Base-by-base conservation (phyloP, 2,329 filamentous ascomycete species). In the Fusarium annulatum region DNA sequence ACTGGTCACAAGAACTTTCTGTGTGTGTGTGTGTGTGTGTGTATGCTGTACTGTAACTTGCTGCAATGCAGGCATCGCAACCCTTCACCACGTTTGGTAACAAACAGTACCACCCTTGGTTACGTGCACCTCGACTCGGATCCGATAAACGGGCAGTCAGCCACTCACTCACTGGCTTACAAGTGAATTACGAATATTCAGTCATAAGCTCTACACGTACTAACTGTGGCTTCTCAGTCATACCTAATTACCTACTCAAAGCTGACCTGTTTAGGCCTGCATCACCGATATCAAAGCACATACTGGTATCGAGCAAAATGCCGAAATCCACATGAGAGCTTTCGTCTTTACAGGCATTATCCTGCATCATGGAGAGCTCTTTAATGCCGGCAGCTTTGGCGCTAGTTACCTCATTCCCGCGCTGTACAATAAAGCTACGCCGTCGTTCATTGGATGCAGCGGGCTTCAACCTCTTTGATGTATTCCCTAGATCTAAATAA, bases 331-430 rank as follows among this genome's bases (percentile, higher is more conserved):
- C 30, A 42, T 38, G 18, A 28, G 23, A 53, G 39, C 34, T 63
- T 34, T 43, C 26, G 26, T 38, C 39, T 46, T 39, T 26, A 36
- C 69, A 49, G 43, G 46, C 38, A 33, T 57, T 38, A 48, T 26
- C 63, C 53, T 46, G 49, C 64, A 36, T 14, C 43, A 23, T 59
- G 36, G 38, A 38, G 46, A 63, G 49, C 34, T 43, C 34, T 45
- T 26, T 49, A 59, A 51, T 71, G 56, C 62, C 52, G 68, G 45
- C 51, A 58, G 33, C 56, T 46, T 62, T 30, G 23, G 16, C 61
- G 39, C 66, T 60, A 70, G 53, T 48, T 64, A 56, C 43, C 62
- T 43, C 61, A 39, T 60, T 60, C 61, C 56, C 49, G 49, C 49
- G 38, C 41, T 38, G 34, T 18, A 28, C 18, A 30, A 21, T 21